These are phyloP conservation scores for Heterobasidion occidentale DNA, from an alignment of 1,284 basidiomycete species.

Conservation along the genomic window DNA sequence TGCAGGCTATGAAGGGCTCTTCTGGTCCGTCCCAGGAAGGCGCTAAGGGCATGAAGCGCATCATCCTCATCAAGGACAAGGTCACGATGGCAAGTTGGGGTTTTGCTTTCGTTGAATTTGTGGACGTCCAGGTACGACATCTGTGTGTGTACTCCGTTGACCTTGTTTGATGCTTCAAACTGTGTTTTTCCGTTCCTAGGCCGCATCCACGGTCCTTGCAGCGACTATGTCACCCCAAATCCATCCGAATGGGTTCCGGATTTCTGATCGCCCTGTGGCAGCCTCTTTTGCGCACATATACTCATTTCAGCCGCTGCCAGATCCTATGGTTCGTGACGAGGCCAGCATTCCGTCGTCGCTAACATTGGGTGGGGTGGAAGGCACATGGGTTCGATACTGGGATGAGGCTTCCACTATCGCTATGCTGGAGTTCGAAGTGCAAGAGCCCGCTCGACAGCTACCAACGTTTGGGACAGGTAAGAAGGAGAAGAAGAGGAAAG, in stretches of 20 bases:
- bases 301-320: conserved; percentile 74
- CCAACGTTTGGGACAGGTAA: conserved; percentile 39
- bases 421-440: conserved; percentile 73
- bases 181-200: conserved; percentile 28
- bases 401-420: conserved; percentile 69
- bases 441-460: conserved; percentile 38
- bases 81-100: conserved; percentile 80
- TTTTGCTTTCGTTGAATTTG: conserved; percentile 88
- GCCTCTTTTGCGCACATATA: conserved; percentile 83
- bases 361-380: conserved; percentile 61
- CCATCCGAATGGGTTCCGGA: conserved; percentile 84
- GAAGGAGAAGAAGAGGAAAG: conserved; percentile 61
- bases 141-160: background rate
- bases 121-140: conserved; percentile 61
- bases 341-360: conserved; percentile 58
- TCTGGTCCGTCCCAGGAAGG: conserved; percentile 62
- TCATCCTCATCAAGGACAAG: conserved; percentile 84
- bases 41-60: conserved; percentile 77
- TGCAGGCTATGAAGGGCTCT: conserved; percentile 66
- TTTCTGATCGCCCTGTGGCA: conserved; percentile 78
- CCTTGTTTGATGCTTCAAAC: conserved; percentile 10
- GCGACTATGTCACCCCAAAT: conserved; percentile 75
- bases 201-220: conserved; percentile 66
- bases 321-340: conserved; percentile 68
- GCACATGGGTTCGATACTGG: conserved; percentile 75